Percentiles rank a stretch among this genome's conserved stretches.
phyloP scores from a whole-genome alignment of 2,329 filamentous ascomycete species.

The Xylariaceae sp. region DNA sequence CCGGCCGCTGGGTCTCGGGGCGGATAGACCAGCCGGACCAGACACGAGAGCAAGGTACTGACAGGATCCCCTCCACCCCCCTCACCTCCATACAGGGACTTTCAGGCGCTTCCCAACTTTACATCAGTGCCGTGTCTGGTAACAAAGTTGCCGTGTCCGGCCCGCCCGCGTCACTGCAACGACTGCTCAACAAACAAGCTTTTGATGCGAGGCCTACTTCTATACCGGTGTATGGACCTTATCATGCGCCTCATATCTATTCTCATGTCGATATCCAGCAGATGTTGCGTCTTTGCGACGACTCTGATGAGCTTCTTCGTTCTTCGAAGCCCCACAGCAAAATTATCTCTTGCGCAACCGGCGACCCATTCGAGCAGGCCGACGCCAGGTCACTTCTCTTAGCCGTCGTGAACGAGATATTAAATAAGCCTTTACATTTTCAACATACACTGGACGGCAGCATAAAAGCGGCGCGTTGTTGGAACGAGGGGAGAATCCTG shows the following conservation, averaged over 20 bases:
- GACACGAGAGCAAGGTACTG: no score
- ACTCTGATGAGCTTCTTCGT: slow-evolving; percentile 35
- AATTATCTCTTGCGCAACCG: slow-evolving; percentile 47
- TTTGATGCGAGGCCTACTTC: slow-evolving; percentile 40
- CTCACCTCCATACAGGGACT: slow-evolving; percentile 36
- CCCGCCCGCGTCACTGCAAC: slow-evolving; percentile 43
- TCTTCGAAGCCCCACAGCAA: slow-evolving; percentile 40
- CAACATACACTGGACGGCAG: slow-evolving; percentile 44
- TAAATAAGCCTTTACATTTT: slow-evolving; percentile 45
- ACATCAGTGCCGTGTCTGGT: slow-evolving; percentile 48
- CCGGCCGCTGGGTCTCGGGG: no score
- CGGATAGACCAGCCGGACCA: no score
- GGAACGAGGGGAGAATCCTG: slow-evolving; percentile 36
- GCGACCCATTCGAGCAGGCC: slow-evolving; percentile 36
- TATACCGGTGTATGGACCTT: slow-evolving; percentile 51
- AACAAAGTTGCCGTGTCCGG: slow-evolving; percentile 50
- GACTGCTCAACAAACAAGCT: slow-evolving; percentile 36
- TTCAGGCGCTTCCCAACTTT: slow-evolving; percentile 42
- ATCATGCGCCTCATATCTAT: slow-evolving; percentile 52
- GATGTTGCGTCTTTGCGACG: slow-evolving; percentile 41
- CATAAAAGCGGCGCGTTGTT: slow-evolving; percentile 37
- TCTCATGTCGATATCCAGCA: slow-evolving; percentile 37
- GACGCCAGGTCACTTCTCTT: slow-evolving; percentile 39
- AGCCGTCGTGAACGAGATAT: slow-evolving; percentile 42
- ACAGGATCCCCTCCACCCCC: no score